Conservation (phyloP, 139 green algal genomes). For the Chlamydomonas sphaeroides region DNA sequence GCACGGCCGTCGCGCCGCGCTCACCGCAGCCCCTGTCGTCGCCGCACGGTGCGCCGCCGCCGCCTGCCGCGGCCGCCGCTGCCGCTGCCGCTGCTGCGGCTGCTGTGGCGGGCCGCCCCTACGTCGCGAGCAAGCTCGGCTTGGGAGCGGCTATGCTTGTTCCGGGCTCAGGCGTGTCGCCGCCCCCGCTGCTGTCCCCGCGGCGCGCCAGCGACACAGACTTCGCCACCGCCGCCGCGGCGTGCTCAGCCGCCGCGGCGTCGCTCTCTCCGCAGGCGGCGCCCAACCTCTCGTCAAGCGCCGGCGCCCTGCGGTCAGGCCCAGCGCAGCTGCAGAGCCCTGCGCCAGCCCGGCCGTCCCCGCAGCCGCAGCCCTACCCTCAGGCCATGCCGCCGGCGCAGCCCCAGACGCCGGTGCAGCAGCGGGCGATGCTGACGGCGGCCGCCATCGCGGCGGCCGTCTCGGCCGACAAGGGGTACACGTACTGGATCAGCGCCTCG, state of each 20-base stretch:
- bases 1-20: too few species aligned
- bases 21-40: neutral
- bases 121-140: slow-evolving; percentile 23
- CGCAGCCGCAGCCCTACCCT: too few species aligned
- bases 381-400: neutral
- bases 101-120: slow-evolving; percentile 7
- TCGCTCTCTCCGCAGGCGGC: too few species aligned
- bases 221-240: too few species aligned
- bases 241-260: too few species aligned
- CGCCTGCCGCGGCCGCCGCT: neutral
- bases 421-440: too few species aligned
- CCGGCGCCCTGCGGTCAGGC: too few species aligned
- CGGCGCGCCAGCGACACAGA: neutral
- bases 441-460: too few species aligned
- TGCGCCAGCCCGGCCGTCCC: too few species aligned
- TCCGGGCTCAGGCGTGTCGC: neutral
- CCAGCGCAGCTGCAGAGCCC: too few species aligned
- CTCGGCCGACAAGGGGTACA: neutral
- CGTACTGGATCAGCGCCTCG: slow-evolving; percentile 10
- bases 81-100: neutral
- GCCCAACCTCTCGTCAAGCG: too few species aligned
- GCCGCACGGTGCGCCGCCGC: neutral
- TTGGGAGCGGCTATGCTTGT: neutral
- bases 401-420: neutral
- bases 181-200: neutral